Conservation (phyloP, 2,329 filamentous ascomycete genomes). For the Fusarium fujikuroi region DNA sequence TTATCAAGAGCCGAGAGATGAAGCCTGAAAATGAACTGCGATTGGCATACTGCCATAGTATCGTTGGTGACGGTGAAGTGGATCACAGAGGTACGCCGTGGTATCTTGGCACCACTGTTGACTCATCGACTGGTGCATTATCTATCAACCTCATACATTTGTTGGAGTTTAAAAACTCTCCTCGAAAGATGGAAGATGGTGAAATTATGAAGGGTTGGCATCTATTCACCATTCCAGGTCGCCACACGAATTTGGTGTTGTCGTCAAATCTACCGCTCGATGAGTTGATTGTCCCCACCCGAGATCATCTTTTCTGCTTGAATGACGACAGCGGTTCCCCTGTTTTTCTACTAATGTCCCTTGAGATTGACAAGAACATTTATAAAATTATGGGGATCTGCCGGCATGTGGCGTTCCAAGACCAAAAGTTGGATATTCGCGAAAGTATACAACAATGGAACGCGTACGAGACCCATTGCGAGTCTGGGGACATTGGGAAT, state of each 20-base stretch:
- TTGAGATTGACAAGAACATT: fast-evolving
- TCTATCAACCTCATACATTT: neutral
- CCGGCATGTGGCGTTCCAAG: neutral
- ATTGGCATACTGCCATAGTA: neutral
- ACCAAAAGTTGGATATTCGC: neutral
- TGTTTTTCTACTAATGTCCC: neutral
- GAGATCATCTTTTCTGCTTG: neutral
- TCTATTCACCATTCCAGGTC: neutral
- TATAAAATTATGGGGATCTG: neutral
- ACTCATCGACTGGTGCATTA: neutral
- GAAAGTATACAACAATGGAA: neutral
- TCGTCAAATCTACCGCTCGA: neutral
- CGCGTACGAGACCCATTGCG: neutral
- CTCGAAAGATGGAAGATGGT: neutral
- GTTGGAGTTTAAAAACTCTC: neutral
- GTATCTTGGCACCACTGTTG: neutral
- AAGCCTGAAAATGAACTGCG: neutral
- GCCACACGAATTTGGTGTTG: neutral
- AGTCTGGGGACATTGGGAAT: no score
- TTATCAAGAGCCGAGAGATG: no score
- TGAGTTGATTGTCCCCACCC: neutral
- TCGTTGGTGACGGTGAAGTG: neutral
- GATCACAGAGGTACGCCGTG: neutral
- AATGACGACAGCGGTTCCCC: neutral
- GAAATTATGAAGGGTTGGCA: fast-evolving